Evolutionary conservation across 116 monocot species (phyloP).

Genomic region (Phalaenopsis hybrid): DNA sequence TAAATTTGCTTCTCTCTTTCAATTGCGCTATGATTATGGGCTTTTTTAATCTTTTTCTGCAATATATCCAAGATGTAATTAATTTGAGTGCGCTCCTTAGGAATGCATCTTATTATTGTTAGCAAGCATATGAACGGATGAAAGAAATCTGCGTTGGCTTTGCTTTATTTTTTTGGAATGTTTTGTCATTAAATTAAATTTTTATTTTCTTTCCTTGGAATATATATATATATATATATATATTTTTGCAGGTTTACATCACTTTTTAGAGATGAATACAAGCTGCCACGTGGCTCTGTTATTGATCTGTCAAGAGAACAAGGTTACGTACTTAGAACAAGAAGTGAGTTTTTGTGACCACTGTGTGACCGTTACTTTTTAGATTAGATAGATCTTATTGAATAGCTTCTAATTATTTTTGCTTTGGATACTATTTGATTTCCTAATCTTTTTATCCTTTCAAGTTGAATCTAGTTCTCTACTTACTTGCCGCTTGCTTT

Average conservation of each 20-base stretch:
- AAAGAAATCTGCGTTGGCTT: not conserved
- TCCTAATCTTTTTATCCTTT: not conserved
- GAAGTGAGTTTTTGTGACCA: slow-evolving; percentile 39
- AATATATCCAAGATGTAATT: not conserved
- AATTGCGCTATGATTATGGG: not conserved
- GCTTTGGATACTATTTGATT: not conserved
- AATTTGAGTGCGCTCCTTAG: not conserved
- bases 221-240: not conserved
- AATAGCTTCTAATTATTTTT: not conserved
- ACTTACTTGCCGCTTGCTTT: too few relatives aligned
- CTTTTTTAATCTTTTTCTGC: not conserved
- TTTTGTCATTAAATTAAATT: not conserved
- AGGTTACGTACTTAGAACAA: slow-evolving; percentile 59
- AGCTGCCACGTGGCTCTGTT: slow-evolving; percentile 64
- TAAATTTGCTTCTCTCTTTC: too few relatives aligned
- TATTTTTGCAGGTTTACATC: slow-evolving; percentile 78
- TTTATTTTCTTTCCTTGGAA: not conserved
- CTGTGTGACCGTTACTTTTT: not conserved
- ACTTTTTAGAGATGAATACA: slow-evolving; percentile 83
- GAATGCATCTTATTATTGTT: not conserved
- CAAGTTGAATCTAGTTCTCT: too few relatives aligned
- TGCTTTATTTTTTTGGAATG: not conserved
- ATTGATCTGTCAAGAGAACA: slow-evolving; percentile 83
- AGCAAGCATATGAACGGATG: not conserved
- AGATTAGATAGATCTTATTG: too few relatives aligned